Base-by-base conservation (phyloP, 1,284 basidiomycete genomes). In the Tremellales sp. region DNA sequence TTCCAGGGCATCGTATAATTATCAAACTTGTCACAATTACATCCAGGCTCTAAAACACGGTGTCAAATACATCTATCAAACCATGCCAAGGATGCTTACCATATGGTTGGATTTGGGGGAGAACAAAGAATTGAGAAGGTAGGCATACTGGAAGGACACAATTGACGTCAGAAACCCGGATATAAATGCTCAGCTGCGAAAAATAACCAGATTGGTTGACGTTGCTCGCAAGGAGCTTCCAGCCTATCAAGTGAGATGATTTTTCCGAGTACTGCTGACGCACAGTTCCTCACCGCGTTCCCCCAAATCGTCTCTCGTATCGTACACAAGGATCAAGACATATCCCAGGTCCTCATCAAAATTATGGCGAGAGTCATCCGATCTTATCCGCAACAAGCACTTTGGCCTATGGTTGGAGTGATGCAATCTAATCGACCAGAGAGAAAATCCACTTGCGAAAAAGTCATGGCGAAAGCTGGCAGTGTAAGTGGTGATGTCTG, bases 281-380 rank as follows among this genome's bases (percentile, higher is more conserved):
- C 2, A 34, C 58, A 95, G 90, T 98, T 93, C 89, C 87, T 87
- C 56, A 94, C 88, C 0, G 93, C 93, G 0, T 92, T 97, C 56
- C 92, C 95, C 6, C 95, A 98, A 76, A 87, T 98, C 48, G 88
- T 95, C 9, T 98, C 95, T 21, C 83, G 95, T 8, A 86, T 99
- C 28, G 86, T 85, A 16, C 90, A 97, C 61, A 75, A 73, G 14
- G 86, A 89, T 61, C 62, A 74, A n/a, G 77, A 77, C 1, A 85
- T 93, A 2, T 86, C 81, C 64, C 68, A 69, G 0, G 73, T 83
- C 13, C 74, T 99, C 14, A 77, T 81, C 2, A 76, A 73, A 47
- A 79, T 98, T 32, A 89, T 98, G 53, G 72, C 76, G 9, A 75
- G 71, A 16, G 87, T 97, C 32, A 78, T 98, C 12, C 72, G 78